Base-by-base conservation (phyloP, 257 asterid genomes). In the Sherardia arvensis region DNA sequence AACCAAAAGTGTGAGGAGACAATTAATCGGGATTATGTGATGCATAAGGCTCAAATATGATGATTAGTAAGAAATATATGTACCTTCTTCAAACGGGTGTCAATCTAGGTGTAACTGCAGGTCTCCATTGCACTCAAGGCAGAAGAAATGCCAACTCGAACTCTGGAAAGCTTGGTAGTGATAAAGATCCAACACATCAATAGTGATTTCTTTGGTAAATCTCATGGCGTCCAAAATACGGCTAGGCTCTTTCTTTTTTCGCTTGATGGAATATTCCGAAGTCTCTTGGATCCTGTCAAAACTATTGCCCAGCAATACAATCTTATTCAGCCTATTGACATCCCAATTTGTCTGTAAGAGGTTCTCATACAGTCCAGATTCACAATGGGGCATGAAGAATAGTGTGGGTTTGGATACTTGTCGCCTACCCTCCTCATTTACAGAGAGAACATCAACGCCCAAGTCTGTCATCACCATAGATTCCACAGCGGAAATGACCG, bases 361-460 rank as follows among this genome's bases (percentile, higher is more conserved):
- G 78, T 87, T 90, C 59, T 90, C 85, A 8, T 93, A 93, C 66
- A 90, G 59, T 67, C 76, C 93, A 18, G 86, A 90, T 72, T 90
- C 96, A 26, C 96, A 87, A 55, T 93, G 99, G 21, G 99, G 97
- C 99, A 90, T 93, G 84, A 93, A 89, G 81, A 93, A 87, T 53
- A 90, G 58, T 5, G 87, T 90, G 4, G 95, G 97, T 55, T 65
- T 72, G 29, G 67, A 22, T 47, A 73, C 94, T 72, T 53, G 77
- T 59, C 95, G 69, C 38, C 88, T 71, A 45, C 97, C 94, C 21
- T 85, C 91, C 76, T 93, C 97, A 49, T 93, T 90, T 15, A 93
- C 20, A 9, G 94, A 80, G 30, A 93, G 75, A 59, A 87, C 95
- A 34, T 78, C 75, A 57, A 88, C 87, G 12, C 97, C 97, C 17